Conservation (phyloP, 345 rosid genomes). For the Ricinus communis region DNA sequence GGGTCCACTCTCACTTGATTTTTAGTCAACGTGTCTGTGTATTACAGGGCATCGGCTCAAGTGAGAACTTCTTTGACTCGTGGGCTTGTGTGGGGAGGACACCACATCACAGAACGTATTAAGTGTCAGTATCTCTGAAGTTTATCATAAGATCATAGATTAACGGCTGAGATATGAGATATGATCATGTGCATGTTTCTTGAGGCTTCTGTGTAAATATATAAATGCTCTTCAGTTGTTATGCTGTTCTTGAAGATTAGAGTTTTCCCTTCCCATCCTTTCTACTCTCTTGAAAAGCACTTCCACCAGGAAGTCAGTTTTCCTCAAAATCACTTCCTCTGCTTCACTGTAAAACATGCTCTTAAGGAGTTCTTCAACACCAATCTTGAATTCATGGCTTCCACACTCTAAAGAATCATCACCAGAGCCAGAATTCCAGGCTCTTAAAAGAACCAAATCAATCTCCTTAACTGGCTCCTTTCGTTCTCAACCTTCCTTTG, state of each 20-base stretch:
- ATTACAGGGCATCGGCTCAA: neutral
- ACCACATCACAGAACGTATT: neutral
- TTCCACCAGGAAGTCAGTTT: too few relatives aligned
- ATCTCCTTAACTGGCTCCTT: conserved; percentile 26
- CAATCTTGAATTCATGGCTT: conserved; percentile 55
- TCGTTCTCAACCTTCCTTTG: conserved; percentile 27
- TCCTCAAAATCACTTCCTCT: too few relatives aligned
- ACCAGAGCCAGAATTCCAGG: conserved; percentile 45
- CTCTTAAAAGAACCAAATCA: conserved; percentile 37
- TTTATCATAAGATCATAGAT: neutral
- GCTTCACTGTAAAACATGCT: conserved; percentile 29
- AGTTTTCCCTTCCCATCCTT: neutral
- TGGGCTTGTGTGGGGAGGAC: neutral
- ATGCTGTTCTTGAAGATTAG: neutral
- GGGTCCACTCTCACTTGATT: neutral
- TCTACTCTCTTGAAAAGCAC: neutral
- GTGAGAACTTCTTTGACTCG: neutral
- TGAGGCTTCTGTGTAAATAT: neutral
- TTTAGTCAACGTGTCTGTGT: neutral
- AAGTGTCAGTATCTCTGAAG: neutral
- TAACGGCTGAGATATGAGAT: neutral
- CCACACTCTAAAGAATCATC: conserved; percentile 43
- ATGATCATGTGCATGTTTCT: too few relatives aligned
- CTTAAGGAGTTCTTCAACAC: conserved; percentile 51
- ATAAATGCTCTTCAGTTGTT: neutral